These are phyloP conservation scores for Cyclotella cryptica DNA, from an alignment of 108 stramenopile genomes.

Conservation along the genomic window DNA sequence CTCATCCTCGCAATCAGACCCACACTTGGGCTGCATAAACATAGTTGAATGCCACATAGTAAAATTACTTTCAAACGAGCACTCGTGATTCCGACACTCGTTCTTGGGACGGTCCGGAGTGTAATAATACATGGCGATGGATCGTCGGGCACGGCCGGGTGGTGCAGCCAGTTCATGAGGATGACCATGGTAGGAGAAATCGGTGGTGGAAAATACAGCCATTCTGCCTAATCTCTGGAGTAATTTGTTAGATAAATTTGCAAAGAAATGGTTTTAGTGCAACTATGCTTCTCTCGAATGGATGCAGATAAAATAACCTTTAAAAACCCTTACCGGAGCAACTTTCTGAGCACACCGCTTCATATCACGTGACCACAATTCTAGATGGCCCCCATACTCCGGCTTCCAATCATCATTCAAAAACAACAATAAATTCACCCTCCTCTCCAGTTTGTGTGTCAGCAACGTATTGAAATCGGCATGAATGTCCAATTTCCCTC, in stretches of 20 bases:
- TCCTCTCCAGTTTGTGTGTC: conserved; percentile 29
- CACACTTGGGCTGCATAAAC: no score
- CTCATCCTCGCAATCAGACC: no score
- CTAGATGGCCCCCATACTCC: conserved; percentile 51
- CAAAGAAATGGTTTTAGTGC: no score
- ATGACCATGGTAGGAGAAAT: conserved; percentile 60
- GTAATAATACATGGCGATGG: conserved; percentile 55
- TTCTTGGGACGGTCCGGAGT: conserved; percentile 32
- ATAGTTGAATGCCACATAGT: no score
- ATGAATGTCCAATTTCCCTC: conserved; percentile 52
- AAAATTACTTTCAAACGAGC: conserved; percentile 1
- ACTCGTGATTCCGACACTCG: conserved; percentile 34
- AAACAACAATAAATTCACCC: conserved; percentile 50
- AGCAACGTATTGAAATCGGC: conserved; percentile 47
- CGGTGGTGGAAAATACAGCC: conserved; percentile 53
- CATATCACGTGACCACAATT: conserved; percentile 53
- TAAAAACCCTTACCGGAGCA: conserved; percentile 2
- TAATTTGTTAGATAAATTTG: no score
- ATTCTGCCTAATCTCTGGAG: conserved; percentile 24
- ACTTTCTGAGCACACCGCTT: conserved; percentile 23
- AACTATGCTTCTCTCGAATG: no score
- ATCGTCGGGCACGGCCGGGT: conserved; percentile 22
- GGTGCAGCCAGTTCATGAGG: conserved; percentile 41
- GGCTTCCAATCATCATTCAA: conserved; percentile 54
- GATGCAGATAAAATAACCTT: no score